These are phyloP conservation scores for Boletus pseudo-olivaceus DNA, from an alignment of 768 basidiomycete species.

Conservation along the genomic window DNA sequence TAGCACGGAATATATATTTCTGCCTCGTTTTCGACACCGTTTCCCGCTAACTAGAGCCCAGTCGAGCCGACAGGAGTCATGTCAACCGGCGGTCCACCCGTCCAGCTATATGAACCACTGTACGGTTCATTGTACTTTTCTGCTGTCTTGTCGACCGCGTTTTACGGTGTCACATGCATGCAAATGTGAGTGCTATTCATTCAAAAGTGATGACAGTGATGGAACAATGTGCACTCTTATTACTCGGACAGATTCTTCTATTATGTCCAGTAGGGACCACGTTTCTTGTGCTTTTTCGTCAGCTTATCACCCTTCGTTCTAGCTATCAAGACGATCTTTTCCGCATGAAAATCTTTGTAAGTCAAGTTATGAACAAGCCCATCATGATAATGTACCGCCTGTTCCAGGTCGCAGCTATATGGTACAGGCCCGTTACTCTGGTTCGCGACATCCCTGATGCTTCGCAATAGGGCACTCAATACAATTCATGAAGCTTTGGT, in stretches of 20 bases:
- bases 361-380: not conserved
- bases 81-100: not conserved
- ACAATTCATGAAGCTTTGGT: too few relatives aligned
- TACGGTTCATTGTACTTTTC: not conserved
- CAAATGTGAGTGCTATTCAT: not conserved
- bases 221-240: not conserved
- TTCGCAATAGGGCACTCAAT: too few relatives aligned
- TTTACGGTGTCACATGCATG: not conserved
- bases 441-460: too few relatives aligned
- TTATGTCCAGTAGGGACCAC: too few relatives aligned
- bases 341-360: slow-evolving; percentile 8
- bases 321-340: slow-evolving; percentile 8
- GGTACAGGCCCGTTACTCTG: not conserved
- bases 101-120: not conserved
- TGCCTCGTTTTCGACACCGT: not conserved
- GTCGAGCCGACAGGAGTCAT: not conserved
- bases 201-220: not conserved
- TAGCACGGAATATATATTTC: too few relatives aligned
- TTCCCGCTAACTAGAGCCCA: not conserved
- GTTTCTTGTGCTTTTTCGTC: too few relatives aligned
- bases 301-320: too few relatives aligned
- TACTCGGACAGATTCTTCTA: too few relatives aligned
- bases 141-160: not conserved
- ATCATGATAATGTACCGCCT: not conserved
- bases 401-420: slow-evolving; percentile 8